These are phyloP conservation scores for Polytrichum formosum DNA, from an alignment of 225 moss, liverwort and hornwort species.

Conservation along the genomic window DNA sequence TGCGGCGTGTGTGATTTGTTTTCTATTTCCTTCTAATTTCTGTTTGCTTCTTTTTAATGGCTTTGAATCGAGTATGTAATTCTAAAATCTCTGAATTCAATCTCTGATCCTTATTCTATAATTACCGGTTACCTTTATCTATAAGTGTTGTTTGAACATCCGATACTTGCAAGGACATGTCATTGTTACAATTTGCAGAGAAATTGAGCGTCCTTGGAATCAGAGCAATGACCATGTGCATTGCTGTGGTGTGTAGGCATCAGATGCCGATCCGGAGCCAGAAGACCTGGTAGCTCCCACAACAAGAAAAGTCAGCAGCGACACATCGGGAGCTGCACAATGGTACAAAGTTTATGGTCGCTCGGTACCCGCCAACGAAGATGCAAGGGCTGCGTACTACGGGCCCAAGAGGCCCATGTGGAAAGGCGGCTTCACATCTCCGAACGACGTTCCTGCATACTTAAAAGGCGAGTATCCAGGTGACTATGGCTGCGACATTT, in stretches of 20 bases:
- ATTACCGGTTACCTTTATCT: too few species aligned
- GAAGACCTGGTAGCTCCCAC: conserved; percentile 29
- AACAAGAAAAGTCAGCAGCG: not conserved
- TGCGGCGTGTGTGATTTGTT: too few species aligned
- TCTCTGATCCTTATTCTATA: too few species aligned
- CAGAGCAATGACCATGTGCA: too few species aligned
- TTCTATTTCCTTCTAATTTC: too few species aligned
- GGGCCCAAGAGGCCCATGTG: conserved; percentile 30
- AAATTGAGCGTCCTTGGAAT: too few species aligned
- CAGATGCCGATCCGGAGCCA: conserved; percentile 39
- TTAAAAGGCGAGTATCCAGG: conserved; percentile 49
- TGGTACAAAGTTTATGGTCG: conserved; percentile 47
- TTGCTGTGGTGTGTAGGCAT: conserved; percentile 19
- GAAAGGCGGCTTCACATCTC: conserved; percentile 25
- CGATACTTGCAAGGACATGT: too few species aligned
- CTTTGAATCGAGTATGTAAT: too few species aligned
- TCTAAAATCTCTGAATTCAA: too few species aligned
- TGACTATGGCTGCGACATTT: conserved; percentile 45
- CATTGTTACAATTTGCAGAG: too few species aligned
- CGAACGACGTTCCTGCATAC: conserved; percentile 22
- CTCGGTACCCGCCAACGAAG: conserved; percentile 21
- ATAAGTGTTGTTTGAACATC: too few species aligned
- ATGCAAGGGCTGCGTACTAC: conserved; percentile 40
- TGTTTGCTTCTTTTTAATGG: too few species aligned
- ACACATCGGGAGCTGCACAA: conserved; percentile 12